Percentiles rank a stretch among this genome's conserved stretches.
phyloP scores from a whole-genome alignment of 2,329 filamentous ascomycete genomes.

The Emergomyces pasteurianus region DNA sequence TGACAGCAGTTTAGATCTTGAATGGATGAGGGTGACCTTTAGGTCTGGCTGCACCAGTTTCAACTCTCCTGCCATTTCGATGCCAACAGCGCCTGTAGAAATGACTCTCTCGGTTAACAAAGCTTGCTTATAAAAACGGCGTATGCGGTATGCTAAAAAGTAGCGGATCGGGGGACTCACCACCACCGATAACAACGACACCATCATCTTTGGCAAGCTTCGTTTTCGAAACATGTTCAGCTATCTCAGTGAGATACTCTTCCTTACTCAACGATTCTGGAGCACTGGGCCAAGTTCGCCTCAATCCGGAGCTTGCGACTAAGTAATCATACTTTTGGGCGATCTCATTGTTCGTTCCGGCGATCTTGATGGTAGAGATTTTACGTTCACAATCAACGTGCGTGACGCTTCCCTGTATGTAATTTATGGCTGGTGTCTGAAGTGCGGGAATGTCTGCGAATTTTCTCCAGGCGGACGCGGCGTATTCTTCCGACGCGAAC shows the following conservation, averaged over 20 bases:
- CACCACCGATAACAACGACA: constrained; percentile 63
- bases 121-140: background rate
- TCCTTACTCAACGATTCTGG: constrained; percentile 53
- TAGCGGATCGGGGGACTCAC: constrained; percentile 19
- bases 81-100: constrained; percentile 55
- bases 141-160: background rate
- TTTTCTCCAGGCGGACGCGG: constrained; percentile 57
- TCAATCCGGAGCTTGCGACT: constrained; percentile 58
- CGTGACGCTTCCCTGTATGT: constrained; percentile 54
- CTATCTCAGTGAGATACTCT: constrained; percentile 51
- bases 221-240: constrained; percentile 46
- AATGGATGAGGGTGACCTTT: constrained; percentile 64
- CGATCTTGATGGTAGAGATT: constrained; percentile 45
- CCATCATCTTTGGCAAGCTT: constrained; percentile 44
- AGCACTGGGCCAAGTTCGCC: constrained; percentile 59
- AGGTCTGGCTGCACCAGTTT: constrained; percentile 54
- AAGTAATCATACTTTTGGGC: constrained; percentile 56
- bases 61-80: constrained; percentile 71
- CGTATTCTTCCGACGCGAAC: constrained; percentile 51
- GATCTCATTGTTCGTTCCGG: constrained; percentile 31
- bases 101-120: background rate
- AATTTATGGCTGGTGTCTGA: constrained; percentile 48
- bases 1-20: constrained; percentile 56
- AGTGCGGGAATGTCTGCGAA: constrained; percentile 56
- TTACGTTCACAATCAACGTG: constrained; percentile 49